phyloP scores from a whole-genome alignment of 208 protist genomes.

The Crithidia expoeki region DNA sequence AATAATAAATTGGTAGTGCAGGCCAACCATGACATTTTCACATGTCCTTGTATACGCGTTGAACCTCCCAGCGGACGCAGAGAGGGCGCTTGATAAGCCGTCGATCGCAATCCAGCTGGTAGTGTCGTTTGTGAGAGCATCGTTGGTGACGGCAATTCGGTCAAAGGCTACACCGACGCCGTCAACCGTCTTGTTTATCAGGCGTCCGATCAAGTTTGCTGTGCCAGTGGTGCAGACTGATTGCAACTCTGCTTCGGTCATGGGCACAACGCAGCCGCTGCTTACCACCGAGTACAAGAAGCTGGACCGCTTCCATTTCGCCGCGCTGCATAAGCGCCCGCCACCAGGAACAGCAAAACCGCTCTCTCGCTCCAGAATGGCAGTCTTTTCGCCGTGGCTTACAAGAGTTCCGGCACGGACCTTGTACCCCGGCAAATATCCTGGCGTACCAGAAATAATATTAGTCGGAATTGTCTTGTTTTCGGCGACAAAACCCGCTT shows the following conservation, averaged over 20 bases:
- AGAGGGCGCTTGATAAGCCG: constrained; percentile 35
- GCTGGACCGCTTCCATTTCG: constrained; percentile 40
- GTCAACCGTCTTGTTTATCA: constrained; percentile 39
- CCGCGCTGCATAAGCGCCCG: constrained; percentile 39
- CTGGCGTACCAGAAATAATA: constrained; percentile 62
- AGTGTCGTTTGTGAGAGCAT: constrained; percentile 75
- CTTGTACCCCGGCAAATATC: constrained; percentile 51
- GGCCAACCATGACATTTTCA: constrained; percentile 54
- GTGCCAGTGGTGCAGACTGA: constrained; percentile 52
- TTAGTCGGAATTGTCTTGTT: constrained; percentile 35
- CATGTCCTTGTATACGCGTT: constrained; percentile 53
- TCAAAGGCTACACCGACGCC: constrained; percentile 33
- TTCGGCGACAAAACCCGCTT: constrained; percentile 40
- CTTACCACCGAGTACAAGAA: constrained; percentile 70
- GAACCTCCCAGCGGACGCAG: constrained; percentile 37
- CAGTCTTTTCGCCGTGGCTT: constrained; percentile 29
- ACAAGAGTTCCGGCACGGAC: constrained; percentile 59
- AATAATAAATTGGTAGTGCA: constrained; percentile 75
- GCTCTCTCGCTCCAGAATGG: constrained; percentile 54
- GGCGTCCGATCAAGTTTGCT: constrained; percentile 24
- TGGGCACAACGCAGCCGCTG: constrained; percentile 50
- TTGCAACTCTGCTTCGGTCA: constrained; percentile 54
- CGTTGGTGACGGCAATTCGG: constrained; percentile 69
- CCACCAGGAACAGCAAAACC: constrained; percentile 77
- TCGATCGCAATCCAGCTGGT: constrained; percentile 72